These are phyloP conservation scores for Sporothrix inflata DNA, from an alignment of 2,329 filamentous ascomycete genomes.

Conservation along the genomic window DNA sequence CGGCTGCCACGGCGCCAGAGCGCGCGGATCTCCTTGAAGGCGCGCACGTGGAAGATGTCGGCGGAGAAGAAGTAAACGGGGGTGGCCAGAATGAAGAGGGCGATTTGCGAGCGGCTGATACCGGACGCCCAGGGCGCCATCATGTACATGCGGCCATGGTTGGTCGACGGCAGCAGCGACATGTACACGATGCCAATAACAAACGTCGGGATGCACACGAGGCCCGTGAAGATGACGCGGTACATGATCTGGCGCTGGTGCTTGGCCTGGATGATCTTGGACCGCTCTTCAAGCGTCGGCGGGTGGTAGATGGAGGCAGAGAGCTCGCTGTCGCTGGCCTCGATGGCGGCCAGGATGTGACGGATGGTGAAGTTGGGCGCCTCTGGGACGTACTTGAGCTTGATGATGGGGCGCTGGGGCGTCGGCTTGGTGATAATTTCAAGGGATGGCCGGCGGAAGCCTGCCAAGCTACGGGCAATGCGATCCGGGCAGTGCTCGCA, in stretches of 20 bases:
- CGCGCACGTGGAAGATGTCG: conserved; percentile 79
- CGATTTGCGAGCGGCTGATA: conserved; percentile 75
- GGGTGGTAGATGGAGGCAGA: conserved; percentile 74
- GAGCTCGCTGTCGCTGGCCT: conserved; percentile 67
- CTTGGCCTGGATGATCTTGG: conserved; percentile 69
- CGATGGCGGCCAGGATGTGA: conserved; percentile 70
- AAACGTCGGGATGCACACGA: conserved; percentile 79
- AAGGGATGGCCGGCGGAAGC: conserved; percentile 55
- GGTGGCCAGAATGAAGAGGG: conserved; percentile 78
- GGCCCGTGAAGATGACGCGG: conserved; percentile 70
- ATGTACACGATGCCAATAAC: conserved; percentile 89
- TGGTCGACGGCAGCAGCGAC: conserved; percentile 69
- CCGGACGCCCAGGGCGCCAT: conserved; percentile 73
- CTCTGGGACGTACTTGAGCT: conserved; percentile 69
- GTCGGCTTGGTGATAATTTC: conserved; percentile 60
- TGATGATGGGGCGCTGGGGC: conserved; percentile 67
- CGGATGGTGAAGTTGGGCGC: conserved; percentile 74
- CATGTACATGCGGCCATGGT: conserved; percentile 64
- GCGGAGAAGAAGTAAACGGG: conserved; percentile 86
- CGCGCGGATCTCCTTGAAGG: conserved; percentile 74
- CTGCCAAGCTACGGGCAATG: conserved; percentile 57
- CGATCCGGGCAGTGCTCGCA: conserved; percentile 70
- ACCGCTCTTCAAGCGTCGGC: conserved; percentile 81
- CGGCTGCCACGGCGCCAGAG: conserved; percentile 78
- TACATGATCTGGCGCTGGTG: conserved; percentile 70